Conservation (phyloP, 805 yeast species). For the Pichia deserticola region DNA sequence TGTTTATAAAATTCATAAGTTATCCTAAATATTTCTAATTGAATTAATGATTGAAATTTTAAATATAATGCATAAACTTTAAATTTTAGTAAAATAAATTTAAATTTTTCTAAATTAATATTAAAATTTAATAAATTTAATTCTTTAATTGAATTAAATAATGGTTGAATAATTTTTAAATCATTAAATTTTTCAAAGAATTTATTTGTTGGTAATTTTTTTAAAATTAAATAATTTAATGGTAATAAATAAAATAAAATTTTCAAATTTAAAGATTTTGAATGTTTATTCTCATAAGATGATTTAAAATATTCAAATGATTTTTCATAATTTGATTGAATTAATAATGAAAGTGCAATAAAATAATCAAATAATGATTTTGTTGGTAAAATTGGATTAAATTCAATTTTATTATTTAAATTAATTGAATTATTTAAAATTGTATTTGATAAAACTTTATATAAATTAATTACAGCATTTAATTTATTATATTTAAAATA, state of each 20-base stretch:
- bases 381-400: conserved; percentile 2
- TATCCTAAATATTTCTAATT: background rate
- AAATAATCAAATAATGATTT: conserved; percentile 3
- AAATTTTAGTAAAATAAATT: background rate
- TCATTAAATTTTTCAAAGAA: background rate
- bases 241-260: conserved; percentile 3
- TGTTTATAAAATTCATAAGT: background rate
- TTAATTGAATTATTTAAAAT: background rate
- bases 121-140: background rate
- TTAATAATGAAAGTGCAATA: background rate
- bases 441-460: conserved; percentile 5
- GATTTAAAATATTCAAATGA: conserved; percentile 1
- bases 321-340: conserved; percentile 5
- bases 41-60: background rate
- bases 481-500: conserved; percentile 5
- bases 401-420: background rate
- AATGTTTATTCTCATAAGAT: conserved; percentile 2
- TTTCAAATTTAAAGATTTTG: background rate
- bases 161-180: background rate
- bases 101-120: background rate
- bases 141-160: background rate
- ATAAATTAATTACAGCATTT: conserved; percentile 2
- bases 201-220: background rate
- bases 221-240: background rate
- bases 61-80: conserved; percentile 1